A percentile compares a stretch with the other conserved stretches of the same genome.
Conservation (phyloP, 148 eudicot genomes). For the Chenopodium formosanum region DNA sequence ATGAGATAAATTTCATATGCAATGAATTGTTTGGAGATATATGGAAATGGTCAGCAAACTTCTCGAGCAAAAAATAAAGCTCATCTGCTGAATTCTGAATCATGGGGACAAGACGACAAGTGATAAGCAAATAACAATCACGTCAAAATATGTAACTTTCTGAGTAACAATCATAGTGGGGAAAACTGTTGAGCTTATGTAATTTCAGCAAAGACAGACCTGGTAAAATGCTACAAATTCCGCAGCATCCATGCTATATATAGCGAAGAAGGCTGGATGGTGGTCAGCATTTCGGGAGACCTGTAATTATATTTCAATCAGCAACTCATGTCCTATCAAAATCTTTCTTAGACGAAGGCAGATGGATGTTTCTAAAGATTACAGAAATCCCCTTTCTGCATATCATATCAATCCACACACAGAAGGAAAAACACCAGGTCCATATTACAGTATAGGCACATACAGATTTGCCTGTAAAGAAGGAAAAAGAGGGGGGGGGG, state of each 20-base stretch:
- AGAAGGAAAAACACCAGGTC: neutral
- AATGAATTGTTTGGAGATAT: slow-evolving; percentile 60
- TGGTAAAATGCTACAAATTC: slow-evolving; percentile 90
- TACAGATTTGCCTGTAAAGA: neutral
- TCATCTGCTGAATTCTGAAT: slow-evolving; percentile 88
- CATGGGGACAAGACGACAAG: neutral
- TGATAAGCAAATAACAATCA: slow-evolving; percentile 4
- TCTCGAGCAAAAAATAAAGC: slow-evolving; percentile 82
- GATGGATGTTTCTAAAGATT: neutral
- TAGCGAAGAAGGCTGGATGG: slow-evolving; percentile 92
- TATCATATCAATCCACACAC: neutral
- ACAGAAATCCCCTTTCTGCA: neutral
- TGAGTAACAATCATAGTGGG: neutral
- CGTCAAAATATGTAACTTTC: neutral
- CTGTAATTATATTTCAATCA: slow-evolving; percentile 41
- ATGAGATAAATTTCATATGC: slow-evolving; percentile 75
- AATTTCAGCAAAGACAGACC: slow-evolving; percentile 38
- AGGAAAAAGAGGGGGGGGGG: neutral
- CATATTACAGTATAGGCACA: neutral
- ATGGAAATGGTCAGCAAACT: slow-evolving; percentile 79
- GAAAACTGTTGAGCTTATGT: neutral
- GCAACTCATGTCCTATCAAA: slow-evolving; percentile 11
- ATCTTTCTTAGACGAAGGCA: neutral
- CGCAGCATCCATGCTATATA: slow-evolving; percentile 93
- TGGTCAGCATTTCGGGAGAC: slow-evolving; percentile 78